phyloP scores from a whole-genome alignment of 2,329 filamentous ascomycete species.

The Didymella pinodella region DNA sequence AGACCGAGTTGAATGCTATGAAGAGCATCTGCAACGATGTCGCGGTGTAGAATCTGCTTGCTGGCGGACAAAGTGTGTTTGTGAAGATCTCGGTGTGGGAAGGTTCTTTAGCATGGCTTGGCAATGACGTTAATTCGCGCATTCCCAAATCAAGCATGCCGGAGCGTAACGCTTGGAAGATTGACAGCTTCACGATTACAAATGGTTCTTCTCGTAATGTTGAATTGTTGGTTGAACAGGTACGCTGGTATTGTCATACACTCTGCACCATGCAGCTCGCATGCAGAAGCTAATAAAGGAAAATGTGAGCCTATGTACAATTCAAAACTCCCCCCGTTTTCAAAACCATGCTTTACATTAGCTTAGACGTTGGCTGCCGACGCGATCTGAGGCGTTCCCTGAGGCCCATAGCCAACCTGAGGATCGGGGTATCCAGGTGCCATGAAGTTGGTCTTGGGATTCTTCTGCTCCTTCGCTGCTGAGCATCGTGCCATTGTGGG shows the following conservation, averaged over 20 bases:
- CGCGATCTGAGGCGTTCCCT: slow-evolving; percentile 26
- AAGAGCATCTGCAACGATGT: slow-evolving; percentile 6
- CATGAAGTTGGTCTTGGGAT: slow-evolving; percentile 61
- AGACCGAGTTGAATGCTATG: neutral
- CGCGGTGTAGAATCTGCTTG: neutral
- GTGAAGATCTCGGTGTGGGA: neutral
- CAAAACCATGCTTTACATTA: slow-evolving; percentile 22
- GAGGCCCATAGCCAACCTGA: slow-evolving; percentile 53
- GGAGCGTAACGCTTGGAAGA: neutral
- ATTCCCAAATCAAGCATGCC: neutral
- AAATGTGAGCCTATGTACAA: slow-evolving; percentile 46
- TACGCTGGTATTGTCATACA: slow-evolving; percentile 36
- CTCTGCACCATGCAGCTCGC: slow-evolving; percentile 29
- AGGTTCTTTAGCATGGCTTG: slow-evolving; percentile 9
- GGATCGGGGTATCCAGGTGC: slow-evolving; percentile 56
- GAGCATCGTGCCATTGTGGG: slow-evolving; percentile 99
- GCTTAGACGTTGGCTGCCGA: slow-evolving; percentile 38
- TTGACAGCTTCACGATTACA: neutral
- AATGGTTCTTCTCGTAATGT: neutral
- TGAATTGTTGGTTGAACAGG: slow-evolving; percentile 20
- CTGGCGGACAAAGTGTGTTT: neutral
- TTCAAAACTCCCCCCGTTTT: slow-evolving; percentile 28
- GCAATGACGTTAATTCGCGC: slow-evolving; percentile 16
- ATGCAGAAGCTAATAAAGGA: slow-evolving; percentile 31
- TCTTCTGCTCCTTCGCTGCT: slow-evolving; percentile 77